These are phyloP conservation scores for Thelonectria rubi DNA, from an alignment of 2,329 filamentous ascomycete species.

Conservation along the genomic window DNA sequence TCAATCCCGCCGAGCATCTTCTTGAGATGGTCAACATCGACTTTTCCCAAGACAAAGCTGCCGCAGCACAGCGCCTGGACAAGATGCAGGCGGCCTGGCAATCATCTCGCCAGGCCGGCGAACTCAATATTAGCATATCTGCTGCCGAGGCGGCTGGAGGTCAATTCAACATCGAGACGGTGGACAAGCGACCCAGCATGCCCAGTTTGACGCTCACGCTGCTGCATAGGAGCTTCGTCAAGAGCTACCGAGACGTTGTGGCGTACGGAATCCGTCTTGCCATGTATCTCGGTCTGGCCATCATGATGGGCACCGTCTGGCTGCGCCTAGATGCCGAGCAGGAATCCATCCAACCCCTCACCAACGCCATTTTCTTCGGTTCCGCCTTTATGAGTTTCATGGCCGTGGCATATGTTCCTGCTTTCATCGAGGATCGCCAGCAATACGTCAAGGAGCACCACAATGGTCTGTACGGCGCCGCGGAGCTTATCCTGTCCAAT, in stretches of 20 bases:
- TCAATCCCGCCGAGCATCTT: slow-evolving; percentile 82
- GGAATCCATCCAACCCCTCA: slow-evolving; percentile 79
- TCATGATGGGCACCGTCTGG: slow-evolving; percentile 92
- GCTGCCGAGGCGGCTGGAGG: slow-evolving; percentile 44
- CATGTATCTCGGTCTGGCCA: slow-evolving; percentile 80
- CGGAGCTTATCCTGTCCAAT: slow-evolving; percentile 78
- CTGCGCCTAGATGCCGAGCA: slow-evolving; percentile 75
- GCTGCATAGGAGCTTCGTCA: slow-evolving; percentile 82
- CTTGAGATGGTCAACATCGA: slow-evolving; percentile 83
- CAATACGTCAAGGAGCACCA: slow-evolving; percentile 69
- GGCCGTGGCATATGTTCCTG: slow-evolving; percentile 85
- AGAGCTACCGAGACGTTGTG: slow-evolving; percentile 84
- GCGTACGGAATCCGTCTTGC: slow-evolving; percentile 83
- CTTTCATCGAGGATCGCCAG: slow-evolving; percentile 71
- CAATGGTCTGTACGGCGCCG: slow-evolving; percentile 82
- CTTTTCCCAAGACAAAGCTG: slow-evolving; percentile 64
- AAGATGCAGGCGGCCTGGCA: slow-evolving; percentile 42
- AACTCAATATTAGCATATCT: slow-evolving; percentile 37
- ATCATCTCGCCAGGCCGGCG: slow-evolving; percentile 31
- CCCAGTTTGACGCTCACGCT: slow-evolving; percentile 68
- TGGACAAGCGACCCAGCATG: slow-evolving; percentile 52
- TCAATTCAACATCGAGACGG: slow-evolving; percentile 24
- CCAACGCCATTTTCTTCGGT: slow-evolving; percentile 83
- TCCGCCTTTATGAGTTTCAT: slow-evolving; percentile 82
- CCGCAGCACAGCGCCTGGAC: slow-evolving; percentile 50